Evolutionary conservation across 768 basidiomycete genomes (phyloP), one percentile per base, ranked within the genome.

Genomic region (Polyporus arcularius): DNA sequence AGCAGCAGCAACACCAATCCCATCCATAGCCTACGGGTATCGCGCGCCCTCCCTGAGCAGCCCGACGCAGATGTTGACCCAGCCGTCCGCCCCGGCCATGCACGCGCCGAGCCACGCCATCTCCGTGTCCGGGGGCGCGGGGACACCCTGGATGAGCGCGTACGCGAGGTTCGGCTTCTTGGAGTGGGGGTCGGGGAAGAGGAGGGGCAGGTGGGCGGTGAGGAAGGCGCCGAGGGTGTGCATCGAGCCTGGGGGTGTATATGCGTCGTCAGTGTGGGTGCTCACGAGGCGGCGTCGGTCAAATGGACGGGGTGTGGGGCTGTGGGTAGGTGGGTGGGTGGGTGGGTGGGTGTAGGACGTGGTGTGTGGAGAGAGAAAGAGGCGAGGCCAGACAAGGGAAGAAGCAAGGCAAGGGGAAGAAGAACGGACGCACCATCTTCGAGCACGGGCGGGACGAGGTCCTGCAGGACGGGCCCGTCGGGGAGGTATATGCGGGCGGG

Each of bases 41-140:
- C 60, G 52, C 56, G 38, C 49, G 39, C 62, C 55, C 30, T 72
- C 68, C 28, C 68, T 66, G 42, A 69, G 56, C 42, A 75, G 32
- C 16, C 90, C 91, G 31, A 97, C 78, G 70, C 94, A 96, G 55
- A 98, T 80, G 71, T 92, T 90, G 31, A 96, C 81, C 95, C 95
- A 98, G 5, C 97, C 97, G 69, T 98, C 97, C 12, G 94, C 93
- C 8, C 94, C 95, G 12, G 89, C 85, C 74, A 98, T 78, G 67
- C 94, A 94, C 18, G 92, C 88, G 10, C 93, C 90, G n/a, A 98
- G 73, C 96, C 96, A 97, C 4, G 89, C 94, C 74, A 98, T 80
- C 70, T 98, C 96, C 6, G 94, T 82, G 32, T 97, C 94, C 8
- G 85, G 79, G 1, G 96, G 97, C 1, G 89, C 75, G 3, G 82